These are phyloP conservation scores for Claviceps spartinae DNA, from an alignment of 2,329 filamentous ascomycete species.

Conservation along the genomic window DNA sequence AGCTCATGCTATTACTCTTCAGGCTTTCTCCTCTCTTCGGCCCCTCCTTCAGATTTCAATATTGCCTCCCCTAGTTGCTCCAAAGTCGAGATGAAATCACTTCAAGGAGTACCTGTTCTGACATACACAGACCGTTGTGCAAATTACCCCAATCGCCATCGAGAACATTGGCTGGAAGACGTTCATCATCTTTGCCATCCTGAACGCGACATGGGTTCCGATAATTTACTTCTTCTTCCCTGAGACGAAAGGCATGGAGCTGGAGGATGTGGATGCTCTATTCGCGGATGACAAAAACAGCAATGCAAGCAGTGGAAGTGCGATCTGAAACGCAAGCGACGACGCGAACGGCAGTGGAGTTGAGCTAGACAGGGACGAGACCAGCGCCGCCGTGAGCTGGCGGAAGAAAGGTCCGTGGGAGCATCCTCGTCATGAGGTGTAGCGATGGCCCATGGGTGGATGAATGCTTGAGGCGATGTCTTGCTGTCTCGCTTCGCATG, in stretches of 20 bases:
- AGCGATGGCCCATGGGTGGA: no score
- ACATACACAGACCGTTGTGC: conserved; percentile 5
- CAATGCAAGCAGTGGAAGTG: no score
- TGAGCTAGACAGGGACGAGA: neutral
- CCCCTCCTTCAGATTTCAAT: no score
- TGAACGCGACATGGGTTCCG: conserved; percentile 16
- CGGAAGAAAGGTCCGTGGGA: neutral
- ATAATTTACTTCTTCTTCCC: conserved; percentile 18
- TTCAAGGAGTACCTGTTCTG: neutral
- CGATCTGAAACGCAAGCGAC: neutral
- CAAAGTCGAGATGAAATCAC: neutral
- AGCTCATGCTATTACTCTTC: neutral
- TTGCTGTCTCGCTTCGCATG: no score
- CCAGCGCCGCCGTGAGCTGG: neutral
- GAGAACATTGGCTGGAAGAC: conserved; percentile 15
- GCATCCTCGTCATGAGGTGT: no score
- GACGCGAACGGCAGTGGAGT: neutral
- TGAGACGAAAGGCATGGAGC: conserved; percentile 21
- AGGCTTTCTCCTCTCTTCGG: neutral
- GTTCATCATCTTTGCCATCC: conserved; percentile 17
- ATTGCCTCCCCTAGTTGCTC: no score
- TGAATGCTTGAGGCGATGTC: no score
- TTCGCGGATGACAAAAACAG: conserved; percentile 4
- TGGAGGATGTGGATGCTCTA: conserved; percentile 29
- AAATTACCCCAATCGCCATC: conserved; percentile 10